Evolutionary conservation across 2,329 filamentous ascomycete genomes (phyloP).

Genomic region (Trematosphaeria pertusa): DNA sequence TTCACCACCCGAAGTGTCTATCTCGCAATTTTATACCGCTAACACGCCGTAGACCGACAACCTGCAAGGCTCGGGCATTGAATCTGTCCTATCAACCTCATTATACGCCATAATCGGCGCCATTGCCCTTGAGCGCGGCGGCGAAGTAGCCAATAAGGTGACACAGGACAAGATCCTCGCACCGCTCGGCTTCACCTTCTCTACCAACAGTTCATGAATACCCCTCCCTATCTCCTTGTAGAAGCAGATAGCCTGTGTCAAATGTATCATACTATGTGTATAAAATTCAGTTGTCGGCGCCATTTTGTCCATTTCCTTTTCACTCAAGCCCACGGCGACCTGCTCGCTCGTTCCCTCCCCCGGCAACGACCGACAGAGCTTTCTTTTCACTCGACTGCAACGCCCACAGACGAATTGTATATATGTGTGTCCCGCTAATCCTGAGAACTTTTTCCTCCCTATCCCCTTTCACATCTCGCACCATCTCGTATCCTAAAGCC

Average conservation of each 20-base stretch:
- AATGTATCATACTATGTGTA: no score
- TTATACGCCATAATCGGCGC: slow-evolving; percentile 89
- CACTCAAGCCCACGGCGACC: no score
- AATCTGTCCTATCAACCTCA: slow-evolving; percentile 76
- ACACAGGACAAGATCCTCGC: slow-evolving; percentile 78
- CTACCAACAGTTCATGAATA: slow-evolving; percentile 10
- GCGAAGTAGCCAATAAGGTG: slow-evolving; percentile 75
- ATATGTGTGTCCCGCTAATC: no score
- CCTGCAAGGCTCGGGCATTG: slow-evolving; percentile 73
- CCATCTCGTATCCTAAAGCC: no score
- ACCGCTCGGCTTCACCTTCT: slow-evolving; percentile 47
- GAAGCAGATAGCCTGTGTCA: slow-evolving; percentile 6
- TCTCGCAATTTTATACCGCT: slow-evolving; percentile 7
- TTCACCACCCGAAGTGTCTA: background rate
- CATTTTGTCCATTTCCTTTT: no score
- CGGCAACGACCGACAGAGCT: no score
- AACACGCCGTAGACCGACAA: slow-evolving; percentile 63
- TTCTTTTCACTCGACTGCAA: no score
- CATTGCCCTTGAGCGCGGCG: slow-evolving; percentile 85
- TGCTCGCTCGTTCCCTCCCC: no score
- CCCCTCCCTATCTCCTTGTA: slow-evolving; percentile 2
- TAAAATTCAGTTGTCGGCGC: no score
- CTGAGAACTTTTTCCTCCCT: no score
- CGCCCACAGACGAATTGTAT: no score
- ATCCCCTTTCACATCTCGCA: no score